These are phyloP conservation scores for Asterophora lycoperdoides DNA, from an alignment of 768 basidiomycete genomes.

Conservation along the genomic window DNA sequence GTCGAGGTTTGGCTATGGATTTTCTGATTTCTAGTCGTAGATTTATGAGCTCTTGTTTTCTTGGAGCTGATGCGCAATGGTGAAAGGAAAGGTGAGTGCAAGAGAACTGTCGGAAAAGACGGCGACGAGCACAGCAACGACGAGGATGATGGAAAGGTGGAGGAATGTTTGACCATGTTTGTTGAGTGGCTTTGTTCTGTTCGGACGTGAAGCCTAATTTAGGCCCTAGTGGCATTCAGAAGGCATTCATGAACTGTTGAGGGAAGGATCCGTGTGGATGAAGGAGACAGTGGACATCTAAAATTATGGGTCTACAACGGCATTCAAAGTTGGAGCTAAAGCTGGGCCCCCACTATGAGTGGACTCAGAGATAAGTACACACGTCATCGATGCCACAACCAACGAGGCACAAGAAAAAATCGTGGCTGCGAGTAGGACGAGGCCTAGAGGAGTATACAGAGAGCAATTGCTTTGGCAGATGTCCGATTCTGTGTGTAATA, in stretches of 20 bases:
- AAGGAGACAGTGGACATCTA: too few species aligned
- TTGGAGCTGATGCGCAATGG: conserved; percentile 8
- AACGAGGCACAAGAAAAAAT: neutral
- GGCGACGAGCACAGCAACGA: conserved; percentile 19
- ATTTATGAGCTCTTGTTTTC: conserved; percentile 6
- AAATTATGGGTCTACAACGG: too few species aligned
- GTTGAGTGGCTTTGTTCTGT: conserved; percentile 10
- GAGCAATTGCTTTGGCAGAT: conserved; percentile 8
- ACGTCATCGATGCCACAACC: neutral
- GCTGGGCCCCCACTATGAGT: too few species aligned
- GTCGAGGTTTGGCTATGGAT: conserved; percentile 11
- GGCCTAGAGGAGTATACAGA: conserved; percentile 1
- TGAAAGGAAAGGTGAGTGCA: conserved; percentile 11
- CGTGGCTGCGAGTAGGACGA: neutral
- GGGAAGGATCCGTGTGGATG: too few species aligned
- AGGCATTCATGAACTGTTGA: too few species aligned
- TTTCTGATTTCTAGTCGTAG: neutral
- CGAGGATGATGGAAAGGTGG: conserved; percentile 9
- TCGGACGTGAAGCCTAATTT: neutral
- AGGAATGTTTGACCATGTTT: conserved; percentile 19
- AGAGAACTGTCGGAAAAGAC: conserved; percentile 14
- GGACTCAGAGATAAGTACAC: too few species aligned
- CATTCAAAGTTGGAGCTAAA: too few species aligned
- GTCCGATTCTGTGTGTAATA: conserved; percentile 17
- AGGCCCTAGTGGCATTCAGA: neutral